Percentiles rank a stretch among this genome's conserved stretches.
Evolutionary conservation across 257 asterid genomes (phyloP).

Genomic region (Voacanga thouarsii): DNA sequence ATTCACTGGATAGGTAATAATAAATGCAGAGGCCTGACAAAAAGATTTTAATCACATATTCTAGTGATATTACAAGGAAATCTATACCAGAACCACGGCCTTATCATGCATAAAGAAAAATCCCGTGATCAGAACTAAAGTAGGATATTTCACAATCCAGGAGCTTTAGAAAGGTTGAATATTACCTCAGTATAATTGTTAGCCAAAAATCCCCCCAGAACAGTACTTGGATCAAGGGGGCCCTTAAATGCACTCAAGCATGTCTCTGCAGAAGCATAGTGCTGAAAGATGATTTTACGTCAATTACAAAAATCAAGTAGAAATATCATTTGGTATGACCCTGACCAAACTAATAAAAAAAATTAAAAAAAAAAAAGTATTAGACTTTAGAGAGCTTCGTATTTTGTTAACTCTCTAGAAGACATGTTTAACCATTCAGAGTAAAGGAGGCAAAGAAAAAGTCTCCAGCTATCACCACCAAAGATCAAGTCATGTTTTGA

Average conservation of each 20-base stretch:
- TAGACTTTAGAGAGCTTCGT: not conserved
- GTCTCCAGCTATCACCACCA: not conserved
- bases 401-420: not conserved
- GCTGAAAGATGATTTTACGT: constrained; percentile 37
- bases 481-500: not conserved
- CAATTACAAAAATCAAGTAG: no score
- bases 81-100: not conserved
- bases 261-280: constrained; percentile 75
- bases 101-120: not conserved
- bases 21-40: constrained; percentile 86
- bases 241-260: constrained; percentile 92
- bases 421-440: not conserved
- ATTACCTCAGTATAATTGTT: constrained; percentile 81
- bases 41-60: constrained; percentile 12
- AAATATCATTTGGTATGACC: not conserved
- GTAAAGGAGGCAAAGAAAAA: not conserved
- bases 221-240: constrained; percentile 93
- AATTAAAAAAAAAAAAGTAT: not conserved
- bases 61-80: not conserved
- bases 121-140: constrained; percentile 11
- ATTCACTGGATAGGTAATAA: constrained; percentile 92
- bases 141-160: not conserved
- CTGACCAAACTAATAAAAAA: not conserved
- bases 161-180: not conserved
- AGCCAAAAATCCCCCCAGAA: constrained; percentile 90